Conservation (phyloP, 768 basidiomycete species). For the Rhodotorula toruloides region DNA sequence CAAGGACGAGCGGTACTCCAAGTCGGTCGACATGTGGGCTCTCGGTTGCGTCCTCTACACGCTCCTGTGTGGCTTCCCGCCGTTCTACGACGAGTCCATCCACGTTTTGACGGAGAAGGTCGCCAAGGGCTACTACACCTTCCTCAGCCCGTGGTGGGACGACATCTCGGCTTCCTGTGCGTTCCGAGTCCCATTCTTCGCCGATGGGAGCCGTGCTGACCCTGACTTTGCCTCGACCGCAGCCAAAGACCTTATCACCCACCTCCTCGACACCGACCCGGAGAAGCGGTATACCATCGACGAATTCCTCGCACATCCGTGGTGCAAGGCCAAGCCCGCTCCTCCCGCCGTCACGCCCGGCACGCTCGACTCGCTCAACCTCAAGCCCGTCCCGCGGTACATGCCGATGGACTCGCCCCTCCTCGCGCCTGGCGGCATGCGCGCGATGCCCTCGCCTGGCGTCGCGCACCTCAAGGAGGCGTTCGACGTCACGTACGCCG, state of each 20-base stretch:
- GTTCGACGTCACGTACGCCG: constrained; percentile 97
- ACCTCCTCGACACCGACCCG: constrained; percentile 91
- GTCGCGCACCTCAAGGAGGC: constrained; percentile 91
- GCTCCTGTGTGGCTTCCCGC: constrained; percentile 81
- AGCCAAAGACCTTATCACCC: constrained; percentile 94
- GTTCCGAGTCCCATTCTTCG: constrained; percentile 35
- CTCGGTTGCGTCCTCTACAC: constrained; percentile 99
- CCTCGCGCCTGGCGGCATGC: constrained; percentile 68
- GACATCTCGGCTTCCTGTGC: constrained; percentile 76
- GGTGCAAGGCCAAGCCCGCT: constrained; percentile 61
- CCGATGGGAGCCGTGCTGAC: no score
- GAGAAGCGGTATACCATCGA: constrained; percentile 94
- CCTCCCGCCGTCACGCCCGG: constrained; percentile 60
- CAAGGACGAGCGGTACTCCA: constrained; percentile 93
- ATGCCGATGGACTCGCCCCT: constrained; percentile 77
- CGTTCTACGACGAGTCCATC: constrained; percentile 99
- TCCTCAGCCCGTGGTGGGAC: constrained; percentile 99
- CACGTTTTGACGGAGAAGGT: constrained; percentile 97
- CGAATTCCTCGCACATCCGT: constrained; percentile 92
- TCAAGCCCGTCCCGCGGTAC: constrained; percentile 48
- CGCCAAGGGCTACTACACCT: constrained; percentile 93
- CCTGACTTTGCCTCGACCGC: constrained; percentile 25
- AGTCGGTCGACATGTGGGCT: constrained; percentile 99
- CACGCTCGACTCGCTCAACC: constrained; percentile 43
- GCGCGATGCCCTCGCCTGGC: constrained; percentile 78